Percentiles rank a stretch among this genome's conserved stretches.
Evolutionary conservation across 2,329 filamentous ascomycete species (phyloP).

Genomic region (Hymenoscyphus linearis): DNA sequence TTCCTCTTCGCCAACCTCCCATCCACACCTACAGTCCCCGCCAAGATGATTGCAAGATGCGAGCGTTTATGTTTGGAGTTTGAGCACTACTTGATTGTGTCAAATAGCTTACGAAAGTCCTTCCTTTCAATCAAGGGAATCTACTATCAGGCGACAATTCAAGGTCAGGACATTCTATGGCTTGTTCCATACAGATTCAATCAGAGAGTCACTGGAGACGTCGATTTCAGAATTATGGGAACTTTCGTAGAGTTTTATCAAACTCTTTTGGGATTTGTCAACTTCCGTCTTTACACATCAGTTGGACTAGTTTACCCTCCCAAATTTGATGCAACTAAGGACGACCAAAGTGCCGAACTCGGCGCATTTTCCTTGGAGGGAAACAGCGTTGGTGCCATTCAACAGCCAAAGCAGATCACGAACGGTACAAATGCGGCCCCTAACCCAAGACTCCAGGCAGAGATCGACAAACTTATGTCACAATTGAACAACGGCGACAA

Average conservation of each 20-base stretch:
- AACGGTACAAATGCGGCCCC: slow-evolving; percentile 48
- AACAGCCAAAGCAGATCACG: slow-evolving; percentile 47
- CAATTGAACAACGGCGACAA: slow-evolving; percentile 55
- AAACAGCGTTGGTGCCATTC: slow-evolving; percentile 51
- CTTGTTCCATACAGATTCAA: slow-evolving; percentile 98
- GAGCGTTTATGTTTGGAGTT: slow-evolving; percentile 93
- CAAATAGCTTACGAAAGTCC: slow-evolving; percentile 86
- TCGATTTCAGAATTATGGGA: slow-evolving; percentile 98
- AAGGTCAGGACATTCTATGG: slow-evolving; percentile 96
- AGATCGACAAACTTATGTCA: slow-evolving; percentile 64
- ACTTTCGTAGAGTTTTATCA: slow-evolving; percentile 99
- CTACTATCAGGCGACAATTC: slow-evolving; percentile 96
- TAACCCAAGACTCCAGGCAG: slow-evolving; percentile 58
- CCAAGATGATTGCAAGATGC: slow-evolving; percentile 93
- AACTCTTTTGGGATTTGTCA: slow-evolving; percentile 89
- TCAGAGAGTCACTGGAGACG: slow-evolving; percentile 85
- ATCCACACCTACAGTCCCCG: slow-evolving; percentile 80
- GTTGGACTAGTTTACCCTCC: slow-evolving; percentile 92
- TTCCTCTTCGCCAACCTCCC: slow-evolving; percentile 97
- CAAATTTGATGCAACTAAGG: slow-evolving; percentile 81
- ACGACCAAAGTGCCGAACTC: slow-evolving; percentile 84
- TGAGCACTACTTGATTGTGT: slow-evolving; percentile 93
- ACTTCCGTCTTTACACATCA: slow-evolving; percentile 89
- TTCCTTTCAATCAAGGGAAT: slow-evolving; percentile 99
- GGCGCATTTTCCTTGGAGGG: slow-evolving; percentile 88